Percentiles rank a stretch among this genome's conserved stretches.
phyloP scores from a whole-genome alignment of 208 protist species.

The Crithidia acanthocephali region DNA sequence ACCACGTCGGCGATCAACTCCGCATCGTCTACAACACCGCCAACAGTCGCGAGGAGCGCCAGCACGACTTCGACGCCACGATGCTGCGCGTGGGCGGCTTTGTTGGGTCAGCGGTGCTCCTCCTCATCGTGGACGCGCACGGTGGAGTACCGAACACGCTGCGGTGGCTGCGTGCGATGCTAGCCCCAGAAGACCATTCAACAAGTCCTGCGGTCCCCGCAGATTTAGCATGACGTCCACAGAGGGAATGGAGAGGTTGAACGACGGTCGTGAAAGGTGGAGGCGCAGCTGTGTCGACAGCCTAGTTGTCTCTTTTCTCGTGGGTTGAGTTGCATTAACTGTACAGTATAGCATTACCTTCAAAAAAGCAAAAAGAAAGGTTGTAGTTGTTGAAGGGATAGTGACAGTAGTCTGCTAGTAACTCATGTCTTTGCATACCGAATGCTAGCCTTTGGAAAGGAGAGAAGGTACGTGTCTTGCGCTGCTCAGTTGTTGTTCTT shows the following conservation, averaged over 20 bases:
- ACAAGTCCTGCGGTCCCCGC: background rate
- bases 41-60: conserved; percentile 57
- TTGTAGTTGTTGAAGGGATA: no score
- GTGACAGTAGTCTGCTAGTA: no score
- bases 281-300: background rate
- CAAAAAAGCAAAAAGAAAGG: no score
- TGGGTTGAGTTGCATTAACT: background rate
- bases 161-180: conserved; percentile 28
- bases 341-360: background rate
- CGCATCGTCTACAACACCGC: conserved; percentile 76
- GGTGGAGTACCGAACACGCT: conserved; percentile 42
- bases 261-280: no score
- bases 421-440: no score
- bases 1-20: conserved; percentile 71
- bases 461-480: no score
- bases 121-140: conserved; percentile 54
- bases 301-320: no score
- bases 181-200: conserved; percentile 15
- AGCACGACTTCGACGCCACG: conserved; percentile 51
- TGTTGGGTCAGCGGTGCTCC: conserved; percentile 31
- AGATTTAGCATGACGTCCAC: background rate
- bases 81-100: conserved; percentile 48
- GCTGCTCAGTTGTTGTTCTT: no score
- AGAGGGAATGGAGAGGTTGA: no score
- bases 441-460: no score